Evolutionary conservation across 805 yeast genomes (phyloP), one percentile per base, ranked within the genome.

Genomic region (Wickerhamiella domercqiae): DNA sequence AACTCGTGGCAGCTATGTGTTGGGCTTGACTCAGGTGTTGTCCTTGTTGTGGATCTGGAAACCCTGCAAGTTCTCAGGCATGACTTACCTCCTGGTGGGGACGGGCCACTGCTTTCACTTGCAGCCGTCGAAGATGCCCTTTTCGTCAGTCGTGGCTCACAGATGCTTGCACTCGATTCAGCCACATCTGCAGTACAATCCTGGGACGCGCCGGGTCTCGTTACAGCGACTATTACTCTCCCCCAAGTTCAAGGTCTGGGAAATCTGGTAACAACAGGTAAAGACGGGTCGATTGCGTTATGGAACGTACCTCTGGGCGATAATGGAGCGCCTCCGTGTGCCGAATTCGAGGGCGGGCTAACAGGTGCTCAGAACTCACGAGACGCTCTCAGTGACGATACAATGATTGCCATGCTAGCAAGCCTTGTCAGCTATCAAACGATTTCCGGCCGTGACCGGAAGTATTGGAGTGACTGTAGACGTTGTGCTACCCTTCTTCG

Each of bases 21-120:
- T 51, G 97, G 97, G 0, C 57, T 83, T 21, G 68, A 75, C 7
- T 71, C 72, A 40, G 90, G 94, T 7, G 62, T 64, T 19, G 67
- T 87, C n/a, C 73, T 76, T 39, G 73, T 82, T 4, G 80, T 94
- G 83, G 97, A 90, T 49, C 60, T 87, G 34, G 74, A 78, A 34
- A 84, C 97, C 0, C 67, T 68, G 38, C 97, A 87, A 53, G 59
- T 75, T 42, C 57, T 73, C 38, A 29, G 54, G 30, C 48, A 53
- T 24, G 45, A 45, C 3, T 24, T 45, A 11, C 22, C 36, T 16
- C 19, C 18, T 28, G 48, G 47, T 38, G 31, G 31, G 1, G 36
- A 32, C 3, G 44, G 40, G 5, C 54, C 76, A 39, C 70, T 82
- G 2, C 64, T 75, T 26, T 68, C 87, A 2, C 48, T 82, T 25